phyloP scores from a whole-genome alignment of 768 basidiomycete species.

The Grammothele lineata region DNA sequence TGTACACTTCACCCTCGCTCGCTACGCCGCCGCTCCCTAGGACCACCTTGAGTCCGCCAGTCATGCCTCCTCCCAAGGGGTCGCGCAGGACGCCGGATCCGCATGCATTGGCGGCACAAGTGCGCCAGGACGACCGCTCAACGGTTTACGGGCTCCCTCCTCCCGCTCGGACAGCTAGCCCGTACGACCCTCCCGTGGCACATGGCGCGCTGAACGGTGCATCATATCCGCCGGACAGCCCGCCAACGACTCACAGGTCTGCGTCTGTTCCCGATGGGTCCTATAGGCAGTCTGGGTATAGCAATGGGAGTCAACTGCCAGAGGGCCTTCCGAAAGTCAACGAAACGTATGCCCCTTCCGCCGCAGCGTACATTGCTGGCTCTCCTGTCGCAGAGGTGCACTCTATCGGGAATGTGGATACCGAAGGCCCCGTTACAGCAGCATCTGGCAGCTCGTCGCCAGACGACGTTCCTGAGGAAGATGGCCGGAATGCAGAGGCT shows the following conservation, averaged over 20 bases:
- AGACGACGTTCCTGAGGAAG: too few species aligned
- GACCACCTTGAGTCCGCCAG: constrained; percentile 1
- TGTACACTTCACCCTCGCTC: constrained; percentile 6
- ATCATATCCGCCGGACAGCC: neutral
- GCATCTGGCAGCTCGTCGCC: too few species aligned
- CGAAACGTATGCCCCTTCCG: neutral
- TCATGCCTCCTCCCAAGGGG: constrained; percentile 15
- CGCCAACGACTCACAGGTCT: too few species aligned
- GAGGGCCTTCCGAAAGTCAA: constrained; percentile 1
- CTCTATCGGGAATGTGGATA: too few species aligned
- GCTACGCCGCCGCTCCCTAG: constrained; percentile 7
- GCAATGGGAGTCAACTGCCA: neutral
- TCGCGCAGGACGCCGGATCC: constrained; percentile 3
- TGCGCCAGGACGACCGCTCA: constrained; percentile 4
- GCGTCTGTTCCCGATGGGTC: too few species aligned
- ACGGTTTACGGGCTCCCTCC: too few species aligned
- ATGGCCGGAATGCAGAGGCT: too few species aligned
- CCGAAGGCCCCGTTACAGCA: too few species aligned
- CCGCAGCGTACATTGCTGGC: neutral
- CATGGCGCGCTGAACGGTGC: neutral
- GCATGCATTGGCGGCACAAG: neutral
- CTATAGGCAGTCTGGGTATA: too few species aligned
- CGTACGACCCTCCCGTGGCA: too few species aligned
- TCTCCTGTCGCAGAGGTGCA: too few species aligned
- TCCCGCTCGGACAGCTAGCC: too few species aligned